Base-by-base conservation (phyloP, 2,329 filamentous ascomycete species). In the Diaporthe sp. region DNA sequence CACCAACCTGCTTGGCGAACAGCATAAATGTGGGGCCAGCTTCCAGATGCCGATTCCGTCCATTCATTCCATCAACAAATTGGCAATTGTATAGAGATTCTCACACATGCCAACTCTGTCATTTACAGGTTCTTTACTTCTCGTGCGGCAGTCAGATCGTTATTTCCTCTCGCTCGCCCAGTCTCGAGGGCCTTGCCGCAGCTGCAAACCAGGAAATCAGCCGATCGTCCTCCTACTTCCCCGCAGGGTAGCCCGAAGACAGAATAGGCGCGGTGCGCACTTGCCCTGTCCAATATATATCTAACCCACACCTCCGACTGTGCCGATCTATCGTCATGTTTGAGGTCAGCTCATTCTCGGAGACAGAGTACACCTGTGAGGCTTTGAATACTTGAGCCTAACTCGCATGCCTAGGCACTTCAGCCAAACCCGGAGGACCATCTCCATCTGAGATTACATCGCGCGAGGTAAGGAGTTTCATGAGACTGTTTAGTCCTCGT, bases 361-460 rank as follows among this genome's bases (percentile, higher is more conserved):
- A 8, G 28, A 31, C 17, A 13, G 28, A 28, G 34, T 44, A 4
- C 19, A 7, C 4, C 25, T 25, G 8, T 17, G 28, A 13, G 28
- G 34, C 49, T 34, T 46, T 19, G 22, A 7, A n/a, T 42, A 42
- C 5, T 53, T 39, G 39, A 22, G 34, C 53, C 71, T 73, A 42
- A 73, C 49, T 25, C 13, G 31, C 31, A 60, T 15, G 46, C 31
- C 67, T 22, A 82, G 83, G 82, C 83, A 25, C 77, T 84, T 53
- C 79, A 84, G 17, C 81, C 81, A 13, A 72, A 93, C 81, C 93
- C 92, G 55, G 91, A 92, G 82, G 92, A 95, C 82, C 90, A 90
- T 77, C 94, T 97, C 82, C 94, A 91, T 78, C 88, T 98, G 70
- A 94, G 95, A 77, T 88, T 94, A 78, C 96, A 98, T 85, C 92